Conservation (phyloP, 2,329 filamentous ascomycete genomes). For the Cryphonectria naterciae region DNA sequence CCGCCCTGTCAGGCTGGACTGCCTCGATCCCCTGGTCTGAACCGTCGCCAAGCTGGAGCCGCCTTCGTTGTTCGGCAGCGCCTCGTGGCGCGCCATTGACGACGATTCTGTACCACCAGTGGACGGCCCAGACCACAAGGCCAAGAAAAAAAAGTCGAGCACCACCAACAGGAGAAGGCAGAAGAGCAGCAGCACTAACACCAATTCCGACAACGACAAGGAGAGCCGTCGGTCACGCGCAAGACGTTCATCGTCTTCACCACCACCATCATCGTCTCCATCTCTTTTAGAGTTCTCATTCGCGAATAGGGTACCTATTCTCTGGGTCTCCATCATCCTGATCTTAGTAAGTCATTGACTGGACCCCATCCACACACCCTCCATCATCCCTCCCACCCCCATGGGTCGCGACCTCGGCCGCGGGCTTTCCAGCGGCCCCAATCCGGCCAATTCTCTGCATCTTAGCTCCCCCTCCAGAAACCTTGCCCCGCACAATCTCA, state of each 20-base stretch:
- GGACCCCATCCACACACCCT: background rate
- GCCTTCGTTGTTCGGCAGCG: slow-evolving; percentile 31
- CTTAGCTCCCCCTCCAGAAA: slow-evolving; percentile 30
- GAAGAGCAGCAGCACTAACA: background rate
- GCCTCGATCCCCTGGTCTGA: slow-evolving; percentile 46
- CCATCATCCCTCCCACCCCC: background rate
- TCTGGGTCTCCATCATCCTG: slow-evolving; percentile 37
- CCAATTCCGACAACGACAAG: background rate
- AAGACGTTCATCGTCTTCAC: background rate
- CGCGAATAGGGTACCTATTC: slow-evolving; percentile 36
- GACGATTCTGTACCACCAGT: slow-evolving; percentile 31
- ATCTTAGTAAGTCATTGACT: slow-evolving; percentile 38
- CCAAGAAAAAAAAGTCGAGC: slow-evolving; percentile 19
- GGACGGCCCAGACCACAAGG: slow-evolving; percentile 28
- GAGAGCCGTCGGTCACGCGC: background rate
- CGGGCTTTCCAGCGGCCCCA: slow-evolving; percentile 17
- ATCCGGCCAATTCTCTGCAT: slow-evolving; percentile 30
- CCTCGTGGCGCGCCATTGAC: slow-evolving; percentile 37
- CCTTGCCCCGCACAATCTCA: slow-evolving; percentile 30
- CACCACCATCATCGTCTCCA: background rate
- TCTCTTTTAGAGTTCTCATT: slow-evolving; percentile 15
- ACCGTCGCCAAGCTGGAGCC: slow-evolving; percentile 35
- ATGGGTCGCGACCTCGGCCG: slow-evolving; percentile 7
- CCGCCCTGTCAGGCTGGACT: slow-evolving; percentile 13
- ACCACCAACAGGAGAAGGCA: background rate